These are phyloP conservation scores for Podospora pseudocomata DNA, from an alignment of 495 filamentous ascomycete species.

Conservation along the genomic window DNA sequence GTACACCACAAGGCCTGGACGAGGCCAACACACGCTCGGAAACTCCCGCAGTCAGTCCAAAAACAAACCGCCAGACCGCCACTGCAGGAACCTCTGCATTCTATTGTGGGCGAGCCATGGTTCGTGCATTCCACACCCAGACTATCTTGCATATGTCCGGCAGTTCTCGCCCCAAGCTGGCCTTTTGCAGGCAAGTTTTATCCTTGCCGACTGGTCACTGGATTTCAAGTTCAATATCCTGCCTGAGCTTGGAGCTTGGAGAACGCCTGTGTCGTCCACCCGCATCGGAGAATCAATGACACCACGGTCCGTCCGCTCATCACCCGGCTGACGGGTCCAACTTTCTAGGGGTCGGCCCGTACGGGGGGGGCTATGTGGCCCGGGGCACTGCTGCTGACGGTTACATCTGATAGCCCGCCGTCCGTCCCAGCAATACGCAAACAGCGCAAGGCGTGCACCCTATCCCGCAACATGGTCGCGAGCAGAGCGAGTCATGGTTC, in stretches of 20 bases:
- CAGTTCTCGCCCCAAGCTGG: not conserved
- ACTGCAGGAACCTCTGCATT: not conserved
- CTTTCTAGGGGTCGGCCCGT: slow-evolving; percentile 5
- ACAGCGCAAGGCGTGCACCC: not conserved
- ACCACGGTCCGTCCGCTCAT: not conserved
- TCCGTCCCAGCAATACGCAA: not conserved
- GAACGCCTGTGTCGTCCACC: not conserved
- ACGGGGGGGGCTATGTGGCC: not conserved
- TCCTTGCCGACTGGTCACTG: not conserved
- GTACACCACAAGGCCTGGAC: not conserved
- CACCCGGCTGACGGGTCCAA: not conserved
- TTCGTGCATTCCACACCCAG: not conserved
- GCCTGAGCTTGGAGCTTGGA: not conserved
- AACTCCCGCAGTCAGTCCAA: not conserved
- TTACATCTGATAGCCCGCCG: not conserved
- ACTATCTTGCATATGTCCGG: not conserved
- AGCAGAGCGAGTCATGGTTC: slow-evolving; percentile 6
- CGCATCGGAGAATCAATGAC: not conserved
- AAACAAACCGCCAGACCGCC: not conserved
- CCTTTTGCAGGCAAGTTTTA: not conserved
- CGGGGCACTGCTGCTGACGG: slow-evolving; percentile 2
- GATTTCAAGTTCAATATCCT: not conserved
- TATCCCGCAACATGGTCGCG: not conserved
- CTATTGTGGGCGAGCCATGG: not conserved
- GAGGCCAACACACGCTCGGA: not conserved